Conservation (phyloP, 2,329 filamentous ascomycete genomes). For the Metarhizium robertsii region DNA sequence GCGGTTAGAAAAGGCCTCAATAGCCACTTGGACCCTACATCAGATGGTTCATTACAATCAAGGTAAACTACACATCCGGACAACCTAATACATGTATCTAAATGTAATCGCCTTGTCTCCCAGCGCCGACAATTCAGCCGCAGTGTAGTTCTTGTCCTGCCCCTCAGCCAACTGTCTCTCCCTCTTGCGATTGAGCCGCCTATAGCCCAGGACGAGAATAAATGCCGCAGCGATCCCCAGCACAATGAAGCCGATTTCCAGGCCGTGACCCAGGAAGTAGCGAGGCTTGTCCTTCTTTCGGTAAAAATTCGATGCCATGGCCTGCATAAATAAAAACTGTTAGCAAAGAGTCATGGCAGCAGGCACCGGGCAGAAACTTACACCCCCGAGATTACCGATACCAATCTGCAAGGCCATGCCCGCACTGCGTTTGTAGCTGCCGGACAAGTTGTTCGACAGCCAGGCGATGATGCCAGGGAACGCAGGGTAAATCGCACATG, state of each 20-base stretch:
- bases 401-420: constrained; percentile 59
- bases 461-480: constrained; percentile 73
- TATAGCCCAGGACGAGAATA: constrained; percentile 41
- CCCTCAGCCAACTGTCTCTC: constrained; percentile 33
- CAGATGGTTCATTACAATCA: too few relatives aligned
- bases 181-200: constrained; percentile 48
- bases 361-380: constrained; percentile 15
- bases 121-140: constrained; percentile 44
- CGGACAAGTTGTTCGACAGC: constrained; percentile 69
- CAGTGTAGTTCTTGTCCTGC: constrained; percentile 26
- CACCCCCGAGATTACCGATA: constrained; percentile 47
- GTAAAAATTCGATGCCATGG: constrained; percentile 67
- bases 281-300: constrained; percentile 38
- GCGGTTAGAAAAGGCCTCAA: too few relatives aligned
- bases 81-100: constrained; percentile 44
- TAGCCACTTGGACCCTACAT: too few relatives aligned
- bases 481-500: constrained; percentile 70
- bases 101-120: constrained; percentile 56
- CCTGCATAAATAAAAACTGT: constrained; percentile 20
- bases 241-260: constrained; percentile 41
- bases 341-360: background rate
- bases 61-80: background rate
- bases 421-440: constrained; percentile 51
- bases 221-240: constrained; percentile 34
- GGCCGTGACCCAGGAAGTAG: constrained; percentile 39